Evolutionary conservation across 768 basidiomycete species (phyloP), one percentile per base, ranked within the genome.

Genomic region (Dacryopinax primogenitus): DNA sequence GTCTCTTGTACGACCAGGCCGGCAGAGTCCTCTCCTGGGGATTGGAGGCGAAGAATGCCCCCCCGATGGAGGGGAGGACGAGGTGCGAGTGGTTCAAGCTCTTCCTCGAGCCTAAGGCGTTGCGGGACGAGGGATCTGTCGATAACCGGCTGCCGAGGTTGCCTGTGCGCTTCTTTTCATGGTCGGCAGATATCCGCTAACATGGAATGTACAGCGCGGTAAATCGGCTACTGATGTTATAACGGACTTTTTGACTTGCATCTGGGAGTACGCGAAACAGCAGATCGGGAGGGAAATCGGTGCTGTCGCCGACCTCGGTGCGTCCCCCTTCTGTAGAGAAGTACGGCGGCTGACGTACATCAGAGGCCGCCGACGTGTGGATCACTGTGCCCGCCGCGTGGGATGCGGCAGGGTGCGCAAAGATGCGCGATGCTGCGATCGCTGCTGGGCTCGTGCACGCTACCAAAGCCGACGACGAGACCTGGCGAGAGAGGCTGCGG

Each of bases 321-420:
- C 67, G 84, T 74, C 30, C 30, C 16, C 16, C 30, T 15, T 61
- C 28, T 21, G 13, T 61, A 51, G 33, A 26, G 3, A 12, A 3
- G 34, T 32, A 28, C 12, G n/a, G 1, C 23, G 15, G 12, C 37
- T n/a, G 35, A 23, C 3, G 28, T 21, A 9, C 41, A 23, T 33
- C 70, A 92, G 91, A 89, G 72, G 79, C 85, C 39, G 90, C 89
- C 65, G 87, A 90, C 69, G 88, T 92, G 3, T 87, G 87, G 80
- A 76, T 93, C 65, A 92, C 88, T 1, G 90, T 92, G 2, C 91
- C 91, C 64, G 91, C 91, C 15, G 91, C 90, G 21, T 93, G 90
- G 91, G 90, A 93, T 72, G 89, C 86, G 0, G 85, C 80, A 68
- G 90, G 89, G 0, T 90, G 87, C 70, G 85, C 86, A 66, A 81